These are phyloP conservation scores for Lithospermum erythrorhizon DNA, from an alignment of 257 asterid species.

Conservation along the genomic window DNA sequence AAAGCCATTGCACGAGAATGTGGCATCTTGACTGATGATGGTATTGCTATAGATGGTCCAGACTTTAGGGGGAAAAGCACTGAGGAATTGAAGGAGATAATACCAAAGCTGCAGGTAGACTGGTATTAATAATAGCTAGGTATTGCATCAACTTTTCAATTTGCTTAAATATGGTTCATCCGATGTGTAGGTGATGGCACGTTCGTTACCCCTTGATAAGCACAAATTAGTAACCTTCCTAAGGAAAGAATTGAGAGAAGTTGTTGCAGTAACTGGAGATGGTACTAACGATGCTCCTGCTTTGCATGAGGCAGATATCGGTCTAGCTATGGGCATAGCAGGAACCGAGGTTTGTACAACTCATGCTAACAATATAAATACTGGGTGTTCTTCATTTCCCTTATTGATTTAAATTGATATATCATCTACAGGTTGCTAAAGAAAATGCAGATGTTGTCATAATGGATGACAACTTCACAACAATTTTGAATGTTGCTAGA, in stretches of 20 bases:
- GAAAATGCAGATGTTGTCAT: conserved; percentile 75
- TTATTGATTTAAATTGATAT: not conserved
- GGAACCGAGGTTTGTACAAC: conserved; percentile 71
- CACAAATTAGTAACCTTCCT: conserved; percentile 52
- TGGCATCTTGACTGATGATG: conserved; percentile 61
- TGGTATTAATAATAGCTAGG: not conserved
- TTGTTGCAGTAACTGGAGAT: conserved; percentile 85
- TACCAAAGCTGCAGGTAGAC: conserved; percentile 64
- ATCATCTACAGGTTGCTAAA: conserved; percentile 54
- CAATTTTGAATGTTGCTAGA: conserved; percentile 59
- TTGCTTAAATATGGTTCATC: not conserved
- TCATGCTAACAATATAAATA: not conserved
- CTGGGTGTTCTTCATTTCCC: not conserved
- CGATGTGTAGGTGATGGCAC: conserved; percentile 51
- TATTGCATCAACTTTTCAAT: not conserved
- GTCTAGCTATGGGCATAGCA: conserved; percentile 87
- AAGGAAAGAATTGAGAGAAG: conserved; percentile 53
- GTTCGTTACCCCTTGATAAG: conserved; percentile 64
- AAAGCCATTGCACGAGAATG: conserved; percentile 81
- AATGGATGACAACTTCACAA: conserved; percentile 63
- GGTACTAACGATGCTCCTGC: conserved; percentile 99
- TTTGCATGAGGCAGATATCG: conserved; percentile 80
- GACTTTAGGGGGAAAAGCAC: conserved; percentile 46
- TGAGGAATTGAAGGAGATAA: conserved; percentile 46
- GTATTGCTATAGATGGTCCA: conserved; percentile 64